A percentile compares a stretch with the other conserved stretches of the same genome.
Conservation (phyloP, 768 basidiomycete species). For the Mycena maculata region DNA sequence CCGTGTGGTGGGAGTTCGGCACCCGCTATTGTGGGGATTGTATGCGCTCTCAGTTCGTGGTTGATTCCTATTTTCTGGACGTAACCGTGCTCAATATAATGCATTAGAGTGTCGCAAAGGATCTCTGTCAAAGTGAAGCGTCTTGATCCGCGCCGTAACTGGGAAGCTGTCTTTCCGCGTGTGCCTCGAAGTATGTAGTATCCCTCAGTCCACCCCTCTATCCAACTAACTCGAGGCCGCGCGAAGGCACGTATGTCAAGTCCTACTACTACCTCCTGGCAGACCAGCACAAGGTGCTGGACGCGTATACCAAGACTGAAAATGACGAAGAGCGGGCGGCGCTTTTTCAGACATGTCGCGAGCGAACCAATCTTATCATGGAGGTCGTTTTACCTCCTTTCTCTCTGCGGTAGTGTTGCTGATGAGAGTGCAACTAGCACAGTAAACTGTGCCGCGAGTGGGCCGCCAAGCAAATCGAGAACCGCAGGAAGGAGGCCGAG, state of each 20-base stretch:
- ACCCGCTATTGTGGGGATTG: slow-evolving; percentile 17
- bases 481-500: not conserved
- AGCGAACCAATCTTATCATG: slow-evolving; percentile 5
- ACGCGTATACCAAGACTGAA: slow-evolving; percentile 3
- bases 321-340: not conserved
- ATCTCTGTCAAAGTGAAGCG: slow-evolving; percentile 12
- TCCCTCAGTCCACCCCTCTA: no score
- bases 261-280: slow-evolving; percentile 11
- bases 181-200: slow-evolving; percentile 6
- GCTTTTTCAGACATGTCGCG: not conserved
- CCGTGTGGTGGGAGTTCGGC: slow-evolving; percentile 26
- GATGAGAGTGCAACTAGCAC: slow-evolving; percentile 17
- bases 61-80: not conserved
- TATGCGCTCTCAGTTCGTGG: slow-evolving; percentile 5
- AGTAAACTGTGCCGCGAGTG: slow-evolving; percentile 16
- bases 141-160: slow-evolving; percentile 9
- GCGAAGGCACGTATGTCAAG: not conserved
- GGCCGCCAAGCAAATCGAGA: slow-evolving; percentile 8
- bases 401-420: not conserved
- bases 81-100: not conserved
- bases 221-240: not conserved
- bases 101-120: not conserved
- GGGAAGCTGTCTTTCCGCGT: not conserved
- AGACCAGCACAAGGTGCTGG: slow-evolving; percentile 14
- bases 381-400: not conserved